phyloP scores from a whole-genome alignment of 768 basidiomycete genomes.

The Gloeopeniophorella convolvens region DNA sequence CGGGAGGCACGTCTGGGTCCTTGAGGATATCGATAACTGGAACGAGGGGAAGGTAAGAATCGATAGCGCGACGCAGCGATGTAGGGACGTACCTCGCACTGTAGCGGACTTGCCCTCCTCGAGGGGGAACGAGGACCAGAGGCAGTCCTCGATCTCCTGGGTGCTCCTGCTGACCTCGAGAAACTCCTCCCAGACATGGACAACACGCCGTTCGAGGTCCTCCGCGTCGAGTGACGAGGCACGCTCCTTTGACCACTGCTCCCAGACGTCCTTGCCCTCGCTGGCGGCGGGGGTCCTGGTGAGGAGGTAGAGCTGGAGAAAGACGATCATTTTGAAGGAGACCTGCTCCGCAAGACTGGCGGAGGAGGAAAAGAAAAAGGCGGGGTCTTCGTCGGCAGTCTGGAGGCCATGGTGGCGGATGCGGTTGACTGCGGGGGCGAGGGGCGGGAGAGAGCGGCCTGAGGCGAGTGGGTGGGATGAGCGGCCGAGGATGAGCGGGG shows the following conservation, averaged over 20 bases:
- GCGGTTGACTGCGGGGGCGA: constrained; percentile 17
- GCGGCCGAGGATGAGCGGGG: constrained; percentile 9
- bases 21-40: constrained; percentile 16
- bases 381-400: constrained; percentile 1
- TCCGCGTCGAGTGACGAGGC: constrained; percentile 24
- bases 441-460: neutral
- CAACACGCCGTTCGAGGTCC: constrained; percentile 31
- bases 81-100: constrained; percentile 23
- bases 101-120: constrained; percentile 22
- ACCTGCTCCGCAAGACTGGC: neutral
- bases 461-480: neutral
- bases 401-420: constrained; percentile 22
- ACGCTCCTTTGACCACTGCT: constrained; percentile 34
- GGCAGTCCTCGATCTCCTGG: constrained; percentile 38
- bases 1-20: constrained; percentile 7
- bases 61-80: neutral
- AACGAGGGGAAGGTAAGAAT: neutral
- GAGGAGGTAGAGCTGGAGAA: constrained; percentile 22
- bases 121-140: constrained; percentile 43
- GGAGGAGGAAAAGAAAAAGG: neutral
- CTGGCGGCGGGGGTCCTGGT: neutral
- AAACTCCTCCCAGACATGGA: constrained; percentile 37
- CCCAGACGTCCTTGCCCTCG: constrained; percentile 33
- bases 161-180: constrained; percentile 34
- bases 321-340: constrained; percentile 20